A percentile compares a stretch with the other conserved stretches of the same genome.
phyloP scores from a whole-genome alignment of 768 basidiomycete genomes.

The Trametes coccinea region DNA sequence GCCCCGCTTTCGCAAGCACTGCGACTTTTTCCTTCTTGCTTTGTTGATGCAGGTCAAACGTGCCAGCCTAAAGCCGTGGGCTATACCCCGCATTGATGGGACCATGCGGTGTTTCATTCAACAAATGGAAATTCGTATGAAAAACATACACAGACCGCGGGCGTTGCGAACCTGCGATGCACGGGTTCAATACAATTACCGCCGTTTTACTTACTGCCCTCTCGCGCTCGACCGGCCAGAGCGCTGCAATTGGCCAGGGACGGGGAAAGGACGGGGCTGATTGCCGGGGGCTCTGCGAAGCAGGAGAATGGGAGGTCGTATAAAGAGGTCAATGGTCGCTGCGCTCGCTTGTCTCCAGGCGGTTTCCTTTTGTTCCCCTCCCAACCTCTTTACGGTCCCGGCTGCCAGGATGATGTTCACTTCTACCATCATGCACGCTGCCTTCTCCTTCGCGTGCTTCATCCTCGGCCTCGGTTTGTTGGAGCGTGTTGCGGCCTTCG shows the following conservation, averaged over 20 bases:
- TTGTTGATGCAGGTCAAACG: not conserved
- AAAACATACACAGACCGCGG: not conserved
- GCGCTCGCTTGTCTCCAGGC: not conserved
- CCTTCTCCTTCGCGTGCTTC: conserved; percentile 4
- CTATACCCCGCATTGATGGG: conserved; percentile 6
- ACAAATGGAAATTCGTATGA: not conserved
- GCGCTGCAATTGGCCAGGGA: not conserved
- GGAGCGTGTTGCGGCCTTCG: conserved; percentile 16
- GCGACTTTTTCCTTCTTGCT: not conserved
- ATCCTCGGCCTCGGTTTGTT: conserved; percentile 14
- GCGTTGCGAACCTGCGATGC: not conserved
- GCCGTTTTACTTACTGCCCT: conserved; percentile 2
- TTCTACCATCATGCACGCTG: not conserved
- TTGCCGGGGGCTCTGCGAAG: conserved; percentile 14
- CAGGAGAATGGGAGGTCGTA: not conserved
- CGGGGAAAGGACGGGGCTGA: conserved; percentile 21
- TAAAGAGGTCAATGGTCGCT: conserved; percentile 3
- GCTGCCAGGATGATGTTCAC: conserved; percentile 10
- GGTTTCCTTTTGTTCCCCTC: conserved; percentile 2
- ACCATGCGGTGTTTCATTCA: not conserved
- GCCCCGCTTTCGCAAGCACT: not conserved
- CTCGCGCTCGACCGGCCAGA: conserved; percentile 2
- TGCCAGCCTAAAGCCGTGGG: not conserved
- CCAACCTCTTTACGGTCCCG: not conserved
- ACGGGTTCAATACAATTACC: not conserved